Base-by-base conservation (phyloP, 2,329 filamentous ascomycete genomes). In the Dendryphion nanum region DNA sequence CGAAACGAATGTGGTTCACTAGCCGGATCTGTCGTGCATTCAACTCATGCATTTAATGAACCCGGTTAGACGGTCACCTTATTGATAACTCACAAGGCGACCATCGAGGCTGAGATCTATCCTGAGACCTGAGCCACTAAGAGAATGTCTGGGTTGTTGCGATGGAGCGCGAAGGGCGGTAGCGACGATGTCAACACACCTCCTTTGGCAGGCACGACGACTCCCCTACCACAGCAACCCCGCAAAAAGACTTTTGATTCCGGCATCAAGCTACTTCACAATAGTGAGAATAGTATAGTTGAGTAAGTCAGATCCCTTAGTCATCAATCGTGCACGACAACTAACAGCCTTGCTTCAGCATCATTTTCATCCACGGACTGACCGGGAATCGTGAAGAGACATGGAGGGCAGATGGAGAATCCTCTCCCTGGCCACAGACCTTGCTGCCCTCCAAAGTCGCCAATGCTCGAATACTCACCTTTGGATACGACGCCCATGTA, bases 401-500 rank as follows among this genome's bases (percentile, higher is more conserved):
- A 18, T 50, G 44, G 47, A 47, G 19, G n/a, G 35, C 35, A 28
- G 17, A 37, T 12, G 17, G 16, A 2, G 23, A 26, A 2, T 17
- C 5, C 6, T 6, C 8, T 2, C 41, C 40, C 7, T 49, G 43
- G 46, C 46, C 41, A 8, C 2, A 42, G 32, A 35, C 26, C 2
- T 19, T 49, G 3, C 41, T 49, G 1, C 41, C 41, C 4, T 12
- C 21, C 3, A 31, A 35, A 28, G 1, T 49, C 6, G 18, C 26
- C 7, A 37, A 42, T 6, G 40, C 33, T 12, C 36, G 44, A 6
- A 38, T 50, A 10, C 34, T 50, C 18, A 45, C 44, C 7, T 50
- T 35, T 19, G 44, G 47, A 26, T 48, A 48, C 26, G 42, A 48
- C 17, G 42, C 45, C 6, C 31, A 54, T 33, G 50, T 64, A 2